phyloP scores from a whole-genome alignment of 1,284 basidiomycete genomes.

The Macrocybe sp. region DNA sequence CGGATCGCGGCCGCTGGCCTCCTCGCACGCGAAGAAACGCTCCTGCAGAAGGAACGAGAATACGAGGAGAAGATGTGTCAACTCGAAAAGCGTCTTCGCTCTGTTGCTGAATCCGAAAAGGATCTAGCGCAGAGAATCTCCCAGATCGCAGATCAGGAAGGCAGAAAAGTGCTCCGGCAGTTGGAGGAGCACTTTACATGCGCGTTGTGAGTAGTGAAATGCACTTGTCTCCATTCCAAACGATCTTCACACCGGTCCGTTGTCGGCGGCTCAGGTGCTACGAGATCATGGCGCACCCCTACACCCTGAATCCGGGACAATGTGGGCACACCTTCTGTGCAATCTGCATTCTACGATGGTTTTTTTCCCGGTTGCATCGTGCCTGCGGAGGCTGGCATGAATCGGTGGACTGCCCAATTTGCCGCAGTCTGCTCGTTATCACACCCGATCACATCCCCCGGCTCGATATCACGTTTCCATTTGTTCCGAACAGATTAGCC shows the following conservation, averaged over 20 bases:
- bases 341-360: conserved; percentile 60
- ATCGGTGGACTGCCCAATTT: conserved; percentile 60
- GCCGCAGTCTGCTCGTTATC: conserved; percentile 46
- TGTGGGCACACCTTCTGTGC: conserved; percentile 68
- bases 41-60: conserved; percentile 32
- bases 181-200: conserved; percentile 58
- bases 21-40: conserved; percentile 31
- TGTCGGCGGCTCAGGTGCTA: conserved; percentile 30
- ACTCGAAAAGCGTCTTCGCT: conserved; percentile 33
- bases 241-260: too few species aligned
- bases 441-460: conserved; percentile 48
- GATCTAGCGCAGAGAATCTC: conserved; percentile 34
- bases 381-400: conserved; percentile 63
- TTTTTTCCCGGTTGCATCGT: conserved; percentile 56
- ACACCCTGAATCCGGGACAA: conserved; percentile 44
- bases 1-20: conserved; percentile 34
- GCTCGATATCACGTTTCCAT: conserved; percentile 47
- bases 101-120: conserved; percentile 32
- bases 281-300: conserved; percentile 51
- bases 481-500: conserved; percentile 55
- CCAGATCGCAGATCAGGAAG: conserved; percentile 36
- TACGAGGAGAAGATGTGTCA: conserved; percentile 27
- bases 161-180: conserved; percentile 36
- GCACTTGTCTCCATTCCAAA: conserved; percentile 3
- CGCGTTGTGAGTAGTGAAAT: conserved; percentile 35